Conservation (phyloP, 2,329 filamentous ascomycete species). For the Ophiostoma piceae region DNA sequence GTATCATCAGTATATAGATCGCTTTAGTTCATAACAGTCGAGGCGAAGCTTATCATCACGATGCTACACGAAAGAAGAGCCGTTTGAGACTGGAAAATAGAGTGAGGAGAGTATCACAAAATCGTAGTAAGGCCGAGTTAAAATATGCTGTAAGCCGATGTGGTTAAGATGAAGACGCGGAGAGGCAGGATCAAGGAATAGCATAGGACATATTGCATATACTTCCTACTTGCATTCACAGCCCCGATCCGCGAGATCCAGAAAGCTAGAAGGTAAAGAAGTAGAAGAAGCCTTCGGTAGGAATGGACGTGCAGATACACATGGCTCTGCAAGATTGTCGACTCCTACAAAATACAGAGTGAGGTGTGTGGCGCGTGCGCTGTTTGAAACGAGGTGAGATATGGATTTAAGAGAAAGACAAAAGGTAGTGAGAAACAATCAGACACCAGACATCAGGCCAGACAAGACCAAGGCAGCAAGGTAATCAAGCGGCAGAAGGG, state of each 20-base stretch:
- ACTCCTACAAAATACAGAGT: background rate
- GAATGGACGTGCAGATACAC: background rate
- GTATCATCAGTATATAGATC: background rate
- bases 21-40: background rate
- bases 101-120: background rate
- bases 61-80: background rate
- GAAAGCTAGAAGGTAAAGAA: background rate
- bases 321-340: background rate
- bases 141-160: background rate
- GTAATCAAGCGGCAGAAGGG: background rate
- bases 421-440: background rate
- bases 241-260: background rate
- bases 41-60: background rate
- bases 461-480: background rate
- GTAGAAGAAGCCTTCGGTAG: background rate
- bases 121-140: background rate
- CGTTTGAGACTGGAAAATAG: background rate
- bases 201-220: too few species aligned
- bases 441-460: background rate
- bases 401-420: background rate
- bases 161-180: too few species aligned
- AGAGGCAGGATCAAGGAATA: background rate
- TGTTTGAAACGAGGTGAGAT: background rate
- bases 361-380: background rate
- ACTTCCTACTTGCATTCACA: background rate